phyloP scores from a whole-genome alignment of 2,329 filamentous ascomycete genomes.

The Aureobasidium melanogenum region DNA sequence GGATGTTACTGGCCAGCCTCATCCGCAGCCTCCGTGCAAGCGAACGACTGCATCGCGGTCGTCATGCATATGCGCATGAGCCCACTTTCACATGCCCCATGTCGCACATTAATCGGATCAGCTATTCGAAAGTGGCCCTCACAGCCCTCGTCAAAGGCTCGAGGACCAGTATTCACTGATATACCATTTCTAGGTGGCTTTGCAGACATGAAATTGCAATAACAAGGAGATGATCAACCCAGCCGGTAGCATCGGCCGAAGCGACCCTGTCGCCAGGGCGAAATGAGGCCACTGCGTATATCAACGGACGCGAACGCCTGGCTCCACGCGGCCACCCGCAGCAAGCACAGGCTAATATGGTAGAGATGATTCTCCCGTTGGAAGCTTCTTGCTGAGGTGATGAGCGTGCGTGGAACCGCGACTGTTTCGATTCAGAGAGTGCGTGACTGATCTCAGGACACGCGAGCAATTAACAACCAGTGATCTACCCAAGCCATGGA shows the following conservation, averaged over 20 bases:
- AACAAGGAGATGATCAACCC: neutral
- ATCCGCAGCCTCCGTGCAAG: neutral
- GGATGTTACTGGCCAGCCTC: neutral
- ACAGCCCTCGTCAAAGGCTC: neutral
- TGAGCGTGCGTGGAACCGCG: neutral
- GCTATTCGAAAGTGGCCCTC: neutral
- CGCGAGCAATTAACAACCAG: neutral
- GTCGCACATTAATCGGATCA: neutral
- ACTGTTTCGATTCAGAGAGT: conserved; percentile 2
- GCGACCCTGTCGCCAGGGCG: neutral
- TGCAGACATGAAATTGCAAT: neutral
- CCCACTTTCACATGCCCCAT: neutral
- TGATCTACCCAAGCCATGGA: neutral
- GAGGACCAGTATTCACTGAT: neutral
- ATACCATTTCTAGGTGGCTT: neutral
- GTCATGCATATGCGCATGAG: neutral
- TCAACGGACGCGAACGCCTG: neutral
- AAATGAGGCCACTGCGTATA: neutral
- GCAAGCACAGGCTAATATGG: conserved; percentile 9
- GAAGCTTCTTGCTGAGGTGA: neutral
- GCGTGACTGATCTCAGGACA: neutral
- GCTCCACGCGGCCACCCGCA: conserved; percentile 1
- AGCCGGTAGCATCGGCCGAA: neutral
- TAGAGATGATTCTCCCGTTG: neutral
- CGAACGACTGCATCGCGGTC: neutral